Percentiles rank a stretch among this genome's conserved stretches.
Conservation (phyloP, 2,329 filamentous ascomycete species). For the Trichophyton schoenleinii region DNA sequence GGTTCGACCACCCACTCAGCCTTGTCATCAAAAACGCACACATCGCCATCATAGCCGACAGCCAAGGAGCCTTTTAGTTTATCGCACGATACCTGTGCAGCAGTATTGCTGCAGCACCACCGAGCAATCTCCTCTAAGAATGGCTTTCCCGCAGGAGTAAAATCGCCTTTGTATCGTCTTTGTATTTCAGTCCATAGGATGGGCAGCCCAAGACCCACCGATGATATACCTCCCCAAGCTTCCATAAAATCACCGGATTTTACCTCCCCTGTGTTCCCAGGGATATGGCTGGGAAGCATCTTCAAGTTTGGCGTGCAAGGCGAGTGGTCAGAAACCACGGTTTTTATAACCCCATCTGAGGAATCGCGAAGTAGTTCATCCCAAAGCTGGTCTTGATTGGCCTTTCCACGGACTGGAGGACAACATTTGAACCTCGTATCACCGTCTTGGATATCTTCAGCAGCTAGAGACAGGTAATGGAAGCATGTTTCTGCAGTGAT, state of each 20-base stretch:
- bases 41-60: constrained; percentile 75
- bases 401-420: constrained; percentile 69
- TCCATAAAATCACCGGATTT: constrained; percentile 64
- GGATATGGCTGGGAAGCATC: constrained; percentile 62
- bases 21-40: constrained; percentile 85
- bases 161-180: constrained; percentile 29
- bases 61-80: constrained; percentile 69
- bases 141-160: not conserved
- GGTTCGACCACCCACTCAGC: constrained; percentile 60
- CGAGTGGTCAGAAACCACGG: constrained; percentile 88
- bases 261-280: constrained; percentile 29
- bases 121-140: constrained; percentile 66
- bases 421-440: constrained; percentile 94
- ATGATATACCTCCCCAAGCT: constrained; percentile 92
- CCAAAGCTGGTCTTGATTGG: constrained; percentile 81
- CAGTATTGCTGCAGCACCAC: constrained; percentile 77
- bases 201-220: constrained; percentile 79
- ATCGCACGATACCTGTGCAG: constrained; percentile 72
- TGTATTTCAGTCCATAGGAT: constrained; percentile 73
- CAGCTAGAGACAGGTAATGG: constrained; percentile 77
- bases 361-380: constrained; percentile 52
- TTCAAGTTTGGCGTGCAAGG: constrained; percentile 94
- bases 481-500: constrained; percentile 94
- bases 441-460: constrained; percentile 68
- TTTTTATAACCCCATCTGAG: constrained; percentile 68